These are phyloP conservation scores for Ophiocordyceps polyrhachis-furcata DNA, from an alignment of 2,329 filamentous ascomycete species.

Conservation along the genomic window DNA sequence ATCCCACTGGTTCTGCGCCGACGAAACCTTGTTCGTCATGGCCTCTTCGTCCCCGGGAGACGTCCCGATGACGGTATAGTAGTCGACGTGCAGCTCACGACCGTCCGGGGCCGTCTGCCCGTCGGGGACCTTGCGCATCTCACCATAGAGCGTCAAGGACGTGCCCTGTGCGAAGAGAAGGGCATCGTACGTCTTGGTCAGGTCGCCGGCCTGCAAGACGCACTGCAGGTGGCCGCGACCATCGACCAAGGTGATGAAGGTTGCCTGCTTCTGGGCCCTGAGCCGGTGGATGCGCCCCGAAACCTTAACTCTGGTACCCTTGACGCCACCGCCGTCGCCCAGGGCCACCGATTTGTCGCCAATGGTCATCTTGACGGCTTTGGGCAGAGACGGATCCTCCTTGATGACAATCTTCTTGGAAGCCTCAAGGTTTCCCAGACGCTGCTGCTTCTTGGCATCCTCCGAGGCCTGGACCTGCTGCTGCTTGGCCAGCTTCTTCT, in stretches of 20 bases:
- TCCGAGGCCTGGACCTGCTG: constrained; percentile 48
- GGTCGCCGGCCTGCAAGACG: constrained; percentile 41
- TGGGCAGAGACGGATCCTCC: constrained; percentile 55
- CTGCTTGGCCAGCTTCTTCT: constrained; percentile 44
- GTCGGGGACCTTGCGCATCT: constrained; percentile 63
- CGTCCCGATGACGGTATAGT: constrained; percentile 60
- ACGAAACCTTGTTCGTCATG: constrained; percentile 59
- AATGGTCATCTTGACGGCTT: constrained; percentile 58
- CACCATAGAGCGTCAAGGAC: constrained; percentile 67
- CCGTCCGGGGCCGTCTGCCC: constrained; percentile 63
- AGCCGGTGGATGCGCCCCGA: constrained; percentile 68
- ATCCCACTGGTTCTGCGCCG: constrained; percentile 15
- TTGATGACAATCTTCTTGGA: constrained; percentile 54
- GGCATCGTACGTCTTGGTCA: constrained; percentile 84
- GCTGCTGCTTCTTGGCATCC: constrained; percentile 53
- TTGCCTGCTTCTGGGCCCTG: constrained; percentile 63
- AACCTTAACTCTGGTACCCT: constrained; percentile 60
- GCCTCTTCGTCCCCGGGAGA: constrained; percentile 78
- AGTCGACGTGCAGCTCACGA: constrained; percentile 83
- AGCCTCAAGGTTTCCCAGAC: constrained; percentile 46
- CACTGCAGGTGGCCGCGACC: constrained; percentile 35
- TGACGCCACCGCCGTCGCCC: constrained; percentile 27
- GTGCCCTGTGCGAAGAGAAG: constrained; percentile 73
- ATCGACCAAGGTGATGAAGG: constrained; percentile 73
- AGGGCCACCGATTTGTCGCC: constrained; percentile 20